These are phyloP conservation scores for Gomphus bonarii DNA, from an alignment of 1,284 basidiomycete species.

Conservation along the genomic window DNA sequence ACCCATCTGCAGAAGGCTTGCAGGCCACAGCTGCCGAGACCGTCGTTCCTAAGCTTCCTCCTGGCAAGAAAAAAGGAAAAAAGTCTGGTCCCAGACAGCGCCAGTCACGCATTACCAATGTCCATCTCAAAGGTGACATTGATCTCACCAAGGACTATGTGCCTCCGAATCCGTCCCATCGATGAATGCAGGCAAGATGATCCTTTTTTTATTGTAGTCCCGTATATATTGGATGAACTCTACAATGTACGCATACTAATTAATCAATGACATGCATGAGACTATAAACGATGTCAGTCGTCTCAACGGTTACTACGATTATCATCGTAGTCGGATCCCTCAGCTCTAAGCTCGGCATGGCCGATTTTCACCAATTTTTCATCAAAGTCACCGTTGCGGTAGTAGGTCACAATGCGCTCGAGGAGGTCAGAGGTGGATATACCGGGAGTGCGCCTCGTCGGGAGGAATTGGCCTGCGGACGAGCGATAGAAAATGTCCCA, in stretches of 20 bases:
- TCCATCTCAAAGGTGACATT: conserved; percentile 75
- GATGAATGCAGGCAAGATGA: neutral
- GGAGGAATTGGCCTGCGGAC: conserved; percentile 78
- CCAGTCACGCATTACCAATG: conserved; percentile 77
- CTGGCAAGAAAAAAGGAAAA: conserved; percentile 73
- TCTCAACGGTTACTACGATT: neutral
- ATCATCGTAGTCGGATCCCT: conserved; percentile 29
- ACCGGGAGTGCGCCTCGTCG: conserved; percentile 89
- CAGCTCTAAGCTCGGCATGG: conserved; percentile 53
- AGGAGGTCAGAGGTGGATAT: conserved; percentile 91
- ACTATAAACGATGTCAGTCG: neutral
- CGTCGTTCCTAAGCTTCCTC: conserved; percentile 40
- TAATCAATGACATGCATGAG: neutral
- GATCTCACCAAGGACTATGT: conserved; percentile 59
- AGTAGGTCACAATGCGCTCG: conserved; percentile 80
- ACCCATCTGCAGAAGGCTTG: conserved; percentile 47
- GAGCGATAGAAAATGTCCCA: neutral
- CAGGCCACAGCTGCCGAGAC: conserved; percentile 58
- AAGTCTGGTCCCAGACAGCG: conserved; percentile 66
- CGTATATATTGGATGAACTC: neutral
- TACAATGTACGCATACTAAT: neutral
- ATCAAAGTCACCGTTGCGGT: conserved; percentile 79
- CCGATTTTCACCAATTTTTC: conserved; percentile 85
- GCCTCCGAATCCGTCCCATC: conserved; percentile 1
- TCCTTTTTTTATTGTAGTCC: neutral